Evolutionary conservation across 2,329 filamentous ascomycete species (phyloP).

Genomic region (Aspergillus fischeri): DNA sequence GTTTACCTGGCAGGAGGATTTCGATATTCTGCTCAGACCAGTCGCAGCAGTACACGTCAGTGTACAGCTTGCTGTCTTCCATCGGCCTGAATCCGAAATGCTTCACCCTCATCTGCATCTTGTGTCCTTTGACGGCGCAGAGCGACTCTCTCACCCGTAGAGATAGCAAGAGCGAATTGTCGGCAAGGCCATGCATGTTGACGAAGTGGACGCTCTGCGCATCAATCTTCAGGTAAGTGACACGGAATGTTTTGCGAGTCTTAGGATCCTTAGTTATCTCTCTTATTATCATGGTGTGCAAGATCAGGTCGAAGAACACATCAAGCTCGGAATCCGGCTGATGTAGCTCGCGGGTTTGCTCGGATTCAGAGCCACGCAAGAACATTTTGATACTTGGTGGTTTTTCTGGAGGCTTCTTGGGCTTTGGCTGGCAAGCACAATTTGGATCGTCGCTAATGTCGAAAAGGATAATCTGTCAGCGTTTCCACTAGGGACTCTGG

Average conservation of each 20-base stretch:
- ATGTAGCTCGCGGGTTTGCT: conserved; percentile 14
- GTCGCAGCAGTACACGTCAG: conserved; percentile 14
- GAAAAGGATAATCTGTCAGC: not conserved
- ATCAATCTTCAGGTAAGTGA: conserved; percentile 12
- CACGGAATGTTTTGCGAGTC: conserved; percentile 6
- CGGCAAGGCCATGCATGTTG: conserved; percentile 26
- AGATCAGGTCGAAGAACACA: conserved; percentile 21
- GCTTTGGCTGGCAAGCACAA: conserved; percentile 20
- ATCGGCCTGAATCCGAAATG: conserved; percentile 16
- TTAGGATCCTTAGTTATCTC: conserved; percentile 16
- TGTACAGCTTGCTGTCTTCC: conserved; percentile 17
- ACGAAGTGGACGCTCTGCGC: conserved; percentile 17
- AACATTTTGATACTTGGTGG: conserved; percentile 12
- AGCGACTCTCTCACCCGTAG: conserved; percentile 14
- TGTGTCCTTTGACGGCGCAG: conserved; percentile 11
- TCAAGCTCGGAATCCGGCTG: conserved; percentile 19
- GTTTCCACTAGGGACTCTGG: no score
- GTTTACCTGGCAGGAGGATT: conserved; percentile 20
- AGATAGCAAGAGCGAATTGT: conserved; percentile 24
- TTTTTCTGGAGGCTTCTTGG: conserved; percentile 6
- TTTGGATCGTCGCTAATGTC: conserved; percentile 15
- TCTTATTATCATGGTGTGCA: conserved; percentile 16
- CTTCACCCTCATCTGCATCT: conserved; percentile 18
- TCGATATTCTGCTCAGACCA: conserved; percentile 18
- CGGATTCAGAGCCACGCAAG: conserved; percentile 11